Base-by-base conservation (phyloP, 2,329 filamentous ascomycete genomes). In the Coniochaeta hoffmannii region DNA sequence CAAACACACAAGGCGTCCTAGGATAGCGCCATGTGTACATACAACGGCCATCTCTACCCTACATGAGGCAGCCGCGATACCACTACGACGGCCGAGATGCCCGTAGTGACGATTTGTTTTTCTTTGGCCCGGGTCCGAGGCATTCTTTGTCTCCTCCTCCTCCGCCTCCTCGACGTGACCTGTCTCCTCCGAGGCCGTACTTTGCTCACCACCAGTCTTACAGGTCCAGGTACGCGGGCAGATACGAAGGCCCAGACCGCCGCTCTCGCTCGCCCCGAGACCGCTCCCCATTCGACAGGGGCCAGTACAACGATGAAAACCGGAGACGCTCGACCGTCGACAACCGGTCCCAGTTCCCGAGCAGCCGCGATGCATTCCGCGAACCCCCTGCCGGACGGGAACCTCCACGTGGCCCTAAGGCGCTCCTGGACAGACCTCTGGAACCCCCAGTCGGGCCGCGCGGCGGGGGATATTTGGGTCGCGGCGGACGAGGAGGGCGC, bases 341-440 rank as follows among this genome's bases (percentile, higher is more conserved):
- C 24, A 46, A 46, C 41, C 41, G 41, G 8, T 3, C 41, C 11
- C 41, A 19, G 14, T 46, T 46, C 24, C 41, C 9, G 5, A 46
- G 26, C 1, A 80, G 78, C 62, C 77, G 85, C 61, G 82, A 86
- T 61, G 68, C 65, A 12, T 85, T 84, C 59, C 76, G 78, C 55
- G 81, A 84, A 62, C 66, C 78, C 62, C 60, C 79, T 67, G 68
- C 75, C 30, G 76, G 79, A 12, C 80, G 87, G 61, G 89, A 95
- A 60, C 86, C 89, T 1, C 91, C 91, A 3, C 81, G 90, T 55
- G 91, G 89, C 0, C 90, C 91, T 11, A 90, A 92, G 69, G 89
- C 88, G 4, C 74, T 91, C 56, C 80, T 88, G 57, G 89, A 93
- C 58, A 73, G 82, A 30, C 80, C 83, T 56, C 80, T 88, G 57